Evolutionary conservation across 768 basidiomycete genomes (phyloP), one percentile per base, ranked within the genome.

Genomic region (Boletus edulis): DNA sequence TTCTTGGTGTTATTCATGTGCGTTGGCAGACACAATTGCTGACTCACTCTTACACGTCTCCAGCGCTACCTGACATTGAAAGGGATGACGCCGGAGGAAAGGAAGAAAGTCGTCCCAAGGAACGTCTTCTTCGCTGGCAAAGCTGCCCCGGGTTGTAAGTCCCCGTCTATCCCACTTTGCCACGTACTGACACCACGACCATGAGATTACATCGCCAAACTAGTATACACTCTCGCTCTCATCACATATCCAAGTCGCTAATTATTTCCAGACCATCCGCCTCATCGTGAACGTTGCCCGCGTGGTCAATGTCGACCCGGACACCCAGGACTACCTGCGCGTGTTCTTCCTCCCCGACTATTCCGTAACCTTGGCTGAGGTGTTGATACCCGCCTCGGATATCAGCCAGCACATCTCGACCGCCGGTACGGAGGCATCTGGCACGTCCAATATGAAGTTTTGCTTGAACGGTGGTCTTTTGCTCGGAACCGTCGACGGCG

Each of bases 121-220:
- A 94, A 93, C 18, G 88, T 93, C n/a, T 90, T 99, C 78, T 98
- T 99, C 60, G 96, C 93, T 32, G 96, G 97, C 59, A 98, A 98
- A 71, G 94, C 96, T 50, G 96, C 96, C 0, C 96, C 96, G 38
- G 95, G 86, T 54, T 93, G 87, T 89, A 67, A 66, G 86, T 75
- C 8, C 18, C 27, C 14, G 17, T 18, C 31, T 35, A 27, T 39
- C n/a, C 14, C 13, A 18, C n/a, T 20, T 39, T 18, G 17, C 29
- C 49, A 12, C 18, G 47, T 22, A 11, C 57, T 56, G 51, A 69
- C 39, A 17, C 13, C 13, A 49, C 17, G 12, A 42, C 15, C 38
- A 39, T 15, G 44, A 89, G 89, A 95, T 68, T 94, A 90, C 74
- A 88, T 94, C 58, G 95, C 95, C 22, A 98, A 98, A 73, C 78